Conservation (phyloP, 2,329 filamentous ascomycete species). For the Ophiostoma sp. region DNA sequence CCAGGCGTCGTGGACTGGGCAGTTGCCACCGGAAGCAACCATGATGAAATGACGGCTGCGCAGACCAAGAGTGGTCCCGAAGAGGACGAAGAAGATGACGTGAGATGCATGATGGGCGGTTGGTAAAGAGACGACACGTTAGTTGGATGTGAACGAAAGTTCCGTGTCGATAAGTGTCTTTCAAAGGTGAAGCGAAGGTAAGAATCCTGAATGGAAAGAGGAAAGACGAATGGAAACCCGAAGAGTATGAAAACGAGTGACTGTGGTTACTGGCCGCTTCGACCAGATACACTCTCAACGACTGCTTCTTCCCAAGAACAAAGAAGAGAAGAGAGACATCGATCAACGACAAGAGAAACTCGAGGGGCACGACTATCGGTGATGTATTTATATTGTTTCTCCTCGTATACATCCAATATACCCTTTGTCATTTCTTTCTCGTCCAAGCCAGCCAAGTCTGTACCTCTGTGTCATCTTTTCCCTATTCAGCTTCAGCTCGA, state of each 20-base stretch:
- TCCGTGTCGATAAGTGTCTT: neutral
- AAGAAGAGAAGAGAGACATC: neutral
- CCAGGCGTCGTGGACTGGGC: neutral
- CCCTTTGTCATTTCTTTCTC: neutral
- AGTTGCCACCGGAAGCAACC: neutral
- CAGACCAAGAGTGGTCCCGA: neutral
- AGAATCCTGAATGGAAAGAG: neutral
- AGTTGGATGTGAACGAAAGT: conserved; percentile 15
- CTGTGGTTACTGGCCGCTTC: neutral
- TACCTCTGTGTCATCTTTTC: neutral
- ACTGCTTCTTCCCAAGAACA: neutral
- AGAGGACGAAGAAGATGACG: neutral
- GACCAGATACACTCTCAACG: neutral
- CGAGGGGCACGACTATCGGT: neutral
- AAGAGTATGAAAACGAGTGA: neutral
- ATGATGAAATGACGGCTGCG: neutral
- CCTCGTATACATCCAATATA: neutral
- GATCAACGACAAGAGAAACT: neutral
- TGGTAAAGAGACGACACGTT: neutral
- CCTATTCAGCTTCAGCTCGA: conserved; percentile 8
- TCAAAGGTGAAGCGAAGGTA: neutral
- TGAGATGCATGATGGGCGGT: neutral
- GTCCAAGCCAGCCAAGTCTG: neutral
- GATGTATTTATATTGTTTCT: conserved; percentile 9
- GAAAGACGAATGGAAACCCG: neutral